Percentiles rank a stretch among this genome's conserved stretches.
These are phyloP conservation scores for Neoarthrinium moseri DNA, from an alignment of 2,329 filamentous ascomycete species.

Conservation along the genomic window DNA sequence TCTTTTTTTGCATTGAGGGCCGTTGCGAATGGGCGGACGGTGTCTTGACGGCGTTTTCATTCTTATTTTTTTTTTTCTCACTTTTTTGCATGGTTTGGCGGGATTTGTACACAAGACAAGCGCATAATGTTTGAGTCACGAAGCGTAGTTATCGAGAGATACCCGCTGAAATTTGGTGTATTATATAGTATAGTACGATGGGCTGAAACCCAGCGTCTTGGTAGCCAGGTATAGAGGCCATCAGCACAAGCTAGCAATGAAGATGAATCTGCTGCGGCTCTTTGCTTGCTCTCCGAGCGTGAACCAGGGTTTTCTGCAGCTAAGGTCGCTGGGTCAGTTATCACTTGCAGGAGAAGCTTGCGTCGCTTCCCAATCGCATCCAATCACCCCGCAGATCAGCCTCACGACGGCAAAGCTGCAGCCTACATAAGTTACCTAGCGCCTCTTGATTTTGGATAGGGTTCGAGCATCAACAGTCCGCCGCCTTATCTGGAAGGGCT, in stretches of 20 bases:
- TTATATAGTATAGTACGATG: too few relatives aligned
- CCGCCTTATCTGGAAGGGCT: too few relatives aligned
- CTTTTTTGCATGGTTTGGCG: constrained; percentile 1
- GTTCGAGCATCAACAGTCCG: too few relatives aligned
- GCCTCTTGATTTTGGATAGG: too few relatives aligned
- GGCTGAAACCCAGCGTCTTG: too few relatives aligned
- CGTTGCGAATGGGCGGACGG: not conserved
- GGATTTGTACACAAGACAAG: constrained; percentile 4
- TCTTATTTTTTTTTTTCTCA: not conserved
- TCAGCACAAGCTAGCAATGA: not conserved
- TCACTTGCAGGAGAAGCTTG: not conserved
- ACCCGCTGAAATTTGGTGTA: constrained; percentile 4
- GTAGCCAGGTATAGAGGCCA: not conserved
- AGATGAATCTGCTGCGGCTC: not conserved
- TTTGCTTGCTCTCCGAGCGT: too few relatives aligned
- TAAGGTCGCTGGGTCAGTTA: not conserved
- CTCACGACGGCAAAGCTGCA: too few relatives aligned
- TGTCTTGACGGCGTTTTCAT: constrained; percentile 1
- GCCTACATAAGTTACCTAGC: too few relatives aligned
- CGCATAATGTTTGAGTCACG: constrained; percentile 4
- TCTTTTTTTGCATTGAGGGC: not conserved
- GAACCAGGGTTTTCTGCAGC: not conserved
- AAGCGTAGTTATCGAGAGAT: not conserved
- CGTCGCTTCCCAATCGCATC: too few relatives aligned
- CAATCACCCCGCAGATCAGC: too few relatives aligned